Evolutionary conservation across 495 filamentous ascomycete genomes (phyloP), one percentile per base, ranked within the genome.

Genomic region (Trichoderma asperelloides): DNA sequence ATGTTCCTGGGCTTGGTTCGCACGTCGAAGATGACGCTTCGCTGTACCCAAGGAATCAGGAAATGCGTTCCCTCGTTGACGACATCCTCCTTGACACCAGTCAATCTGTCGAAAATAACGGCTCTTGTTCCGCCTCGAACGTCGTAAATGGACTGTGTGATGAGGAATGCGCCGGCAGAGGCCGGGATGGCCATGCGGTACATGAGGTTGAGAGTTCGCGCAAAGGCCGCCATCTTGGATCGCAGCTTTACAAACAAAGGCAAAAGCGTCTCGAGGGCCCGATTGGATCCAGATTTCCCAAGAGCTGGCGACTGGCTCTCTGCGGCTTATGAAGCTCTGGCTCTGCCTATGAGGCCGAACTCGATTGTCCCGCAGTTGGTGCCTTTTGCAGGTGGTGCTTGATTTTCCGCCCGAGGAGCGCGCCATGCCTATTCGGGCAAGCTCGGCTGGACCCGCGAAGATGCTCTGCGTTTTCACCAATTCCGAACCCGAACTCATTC

Each of bases 31-130:
- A 96, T 83, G 78, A 99, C 96, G 70, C 88, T 89, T 81, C 88
- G 88, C 75, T 99, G 95, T 74, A 99, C 79, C 95, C 95, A 99
- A 1, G 95, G 95, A 55, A 99, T 78, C 57, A 98, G 82, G 80
- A 99, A 96, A 78, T 99, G 95, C 51, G 95, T 99, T 77, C 95
- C 95, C 79, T 99, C 95, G 77, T 93, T 94, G 74, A 93, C 81
- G 65, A 98, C 95, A 65, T 84, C 81, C 74, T 98, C 94, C 81
- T 95, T 91, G 67, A 99, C 95, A 77, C 95, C 95, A 27, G 89
- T 87, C 69, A 97, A 69, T 33, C 95, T 82, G 81, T 99, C 96
- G 87, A 99, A 99, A 82, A 99, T 99, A 75, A 99, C 95, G 21
- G 94, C 95, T 66, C 95, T 86, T 51, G 88, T 88, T 68, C 95